phyloP scores from a whole-genome alignment of 1,284 basidiomycete species.

The Paramarasmius palmivorus region DNA sequence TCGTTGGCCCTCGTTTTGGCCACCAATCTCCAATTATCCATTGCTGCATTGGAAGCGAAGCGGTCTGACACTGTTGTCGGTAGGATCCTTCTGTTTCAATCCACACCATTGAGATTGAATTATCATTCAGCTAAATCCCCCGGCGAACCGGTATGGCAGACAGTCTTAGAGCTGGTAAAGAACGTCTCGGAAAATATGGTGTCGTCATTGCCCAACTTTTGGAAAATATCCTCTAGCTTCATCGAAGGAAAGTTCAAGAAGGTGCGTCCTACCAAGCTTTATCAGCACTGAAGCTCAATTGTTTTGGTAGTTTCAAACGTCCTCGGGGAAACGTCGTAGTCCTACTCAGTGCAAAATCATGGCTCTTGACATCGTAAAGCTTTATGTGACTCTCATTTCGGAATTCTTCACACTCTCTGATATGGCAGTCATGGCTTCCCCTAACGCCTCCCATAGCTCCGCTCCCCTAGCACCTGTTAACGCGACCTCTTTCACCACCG shows the following conservation, averaged over 20 bases:
- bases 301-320: slow-evolving; percentile 24
- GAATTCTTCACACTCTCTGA: slow-evolving; percentile 91
- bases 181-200: slow-evolving; percentile 70
- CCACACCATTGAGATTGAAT: not conserved
- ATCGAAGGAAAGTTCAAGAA: slow-evolving; percentile 91
- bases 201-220: slow-evolving; percentile 85
- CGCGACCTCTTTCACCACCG: slow-evolving; percentile 82
- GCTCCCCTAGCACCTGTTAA: slow-evolving; percentile 73
- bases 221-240: slow-evolving; percentile 89
- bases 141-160: slow-evolving; percentile 81
- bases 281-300: not conserved
- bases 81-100: slow-evolving; percentile 34
- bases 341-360: slow-evolving; percentile 86
- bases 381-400: slow-evolving; percentile 85
- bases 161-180: slow-evolving; percentile 74
- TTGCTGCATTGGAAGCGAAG: slow-evolving; percentile 62
- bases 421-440: slow-evolving; percentile 55
- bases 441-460: slow-evolving; percentile 21
- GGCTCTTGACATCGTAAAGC: slow-evolving; percentile 88
- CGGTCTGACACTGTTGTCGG: slow-evolving; percentile 65
- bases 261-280: slow-evolving; percentile 41
- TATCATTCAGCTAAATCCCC: slow-evolving; percentile 50
- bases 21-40: slow-evolving; percentile 55
- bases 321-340: slow-evolving; percentile 59
- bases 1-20: slow-evolving; percentile 46